These are phyloP conservation scores for Hymenochaete sp. DNA, from an alignment of 1,284 basidiomycete species.

Conservation along the genomic window DNA sequence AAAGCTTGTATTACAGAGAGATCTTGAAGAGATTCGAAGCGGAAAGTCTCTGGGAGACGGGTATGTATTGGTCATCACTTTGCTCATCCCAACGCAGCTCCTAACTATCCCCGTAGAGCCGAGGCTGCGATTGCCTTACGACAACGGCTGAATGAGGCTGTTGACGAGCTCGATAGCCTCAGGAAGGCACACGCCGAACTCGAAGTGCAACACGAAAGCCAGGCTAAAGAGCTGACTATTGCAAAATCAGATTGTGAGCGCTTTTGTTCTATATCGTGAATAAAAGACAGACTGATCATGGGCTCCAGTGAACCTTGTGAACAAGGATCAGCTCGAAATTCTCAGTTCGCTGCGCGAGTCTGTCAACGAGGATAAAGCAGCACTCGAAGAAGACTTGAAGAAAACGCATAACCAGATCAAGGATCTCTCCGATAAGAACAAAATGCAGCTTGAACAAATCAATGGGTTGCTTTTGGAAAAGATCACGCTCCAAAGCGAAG, in stretches of 20 bases:
- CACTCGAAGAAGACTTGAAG: conserved; percentile 60
- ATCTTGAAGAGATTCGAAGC: conserved; percentile 82
- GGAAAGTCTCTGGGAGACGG: conserved; percentile 79
- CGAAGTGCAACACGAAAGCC: conserved; percentile 60
- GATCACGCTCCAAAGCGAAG: conserved; percentile 80
- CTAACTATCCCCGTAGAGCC: conserved; percentile 37
- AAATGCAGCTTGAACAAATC: conserved; percentile 88
- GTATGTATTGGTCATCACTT: conserved; percentile 34
- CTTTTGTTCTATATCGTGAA: not conserved
- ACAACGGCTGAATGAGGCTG: conserved; percentile 79
- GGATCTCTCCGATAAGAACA: conserved; percentile 74
- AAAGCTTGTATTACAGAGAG: conserved; percentile 71
- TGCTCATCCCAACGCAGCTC: conserved; percentile 15
- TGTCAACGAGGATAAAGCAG: conserved; percentile 79
- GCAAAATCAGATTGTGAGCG: conserved; percentile 80
- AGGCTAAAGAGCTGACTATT: conserved; percentile 66
- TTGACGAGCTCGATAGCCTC: conserved; percentile 72
- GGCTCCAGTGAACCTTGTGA: conserved; percentile 65
- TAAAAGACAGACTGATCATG: not conserved
- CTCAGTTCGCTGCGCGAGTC: conserved; percentile 77
- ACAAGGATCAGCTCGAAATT: conserved; percentile 80
- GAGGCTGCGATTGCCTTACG: conserved; percentile 84
- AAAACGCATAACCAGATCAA: conserved; percentile 61
- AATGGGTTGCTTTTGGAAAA: conserved; percentile 85
- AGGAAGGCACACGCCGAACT: conserved; percentile 63